Percentiles rank a stretch among this genome's conserved stretches.
Evolutionary conservation across 768 basidiomycete species (phyloP).

Genomic region (Suillus paluster): DNA sequence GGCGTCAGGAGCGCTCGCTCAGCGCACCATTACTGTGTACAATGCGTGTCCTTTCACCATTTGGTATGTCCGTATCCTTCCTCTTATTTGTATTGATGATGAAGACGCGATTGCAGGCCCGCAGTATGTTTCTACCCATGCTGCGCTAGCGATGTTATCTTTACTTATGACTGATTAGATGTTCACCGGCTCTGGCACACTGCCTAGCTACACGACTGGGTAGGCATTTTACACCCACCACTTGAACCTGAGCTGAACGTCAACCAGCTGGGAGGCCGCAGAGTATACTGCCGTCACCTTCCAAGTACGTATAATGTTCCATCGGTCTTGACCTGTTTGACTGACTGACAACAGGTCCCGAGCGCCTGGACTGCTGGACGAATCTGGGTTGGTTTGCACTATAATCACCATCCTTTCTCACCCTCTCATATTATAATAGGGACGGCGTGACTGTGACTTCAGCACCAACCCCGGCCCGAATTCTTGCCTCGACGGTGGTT

Average conservation of each 20-base stretch:
- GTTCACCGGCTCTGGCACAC: constrained; percentile 60
- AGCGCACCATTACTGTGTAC: constrained; percentile 61
- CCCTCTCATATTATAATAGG: constrained; percentile 27
- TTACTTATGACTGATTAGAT: constrained; percentile 38
- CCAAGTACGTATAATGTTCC: constrained; percentile 16
- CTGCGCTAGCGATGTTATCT: background rate
- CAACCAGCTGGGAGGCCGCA: constrained; percentile 39
- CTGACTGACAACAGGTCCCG: constrained; percentile 46
- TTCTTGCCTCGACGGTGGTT: constrained; percentile 68
- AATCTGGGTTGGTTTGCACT: constrained; percentile 53
- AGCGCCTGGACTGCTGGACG: constrained; percentile 68
- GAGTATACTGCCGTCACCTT: constrained; percentile 31
- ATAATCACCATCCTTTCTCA: background rate
- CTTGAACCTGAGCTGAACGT: constrained; percentile 6
- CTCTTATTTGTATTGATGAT: background rate
- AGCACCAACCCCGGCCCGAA: constrained; percentile 50
- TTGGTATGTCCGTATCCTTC: constrained; percentile 45
- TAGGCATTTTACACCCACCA: constrained; percentile 19
- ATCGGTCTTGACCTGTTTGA: background rate
- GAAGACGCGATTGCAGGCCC: constrained; percentile 41
- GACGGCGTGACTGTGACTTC: constrained; percentile 67
- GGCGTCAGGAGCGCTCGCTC: constrained; percentile 40
- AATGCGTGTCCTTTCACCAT: constrained; percentile 73
- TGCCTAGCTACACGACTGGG: constrained; percentile 52
- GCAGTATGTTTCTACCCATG: constrained; percentile 34